Evolutionary conservation across 2,329 filamentous ascomycete genomes (phyloP).

Genomic region (Verticillium isaacii): DNA sequence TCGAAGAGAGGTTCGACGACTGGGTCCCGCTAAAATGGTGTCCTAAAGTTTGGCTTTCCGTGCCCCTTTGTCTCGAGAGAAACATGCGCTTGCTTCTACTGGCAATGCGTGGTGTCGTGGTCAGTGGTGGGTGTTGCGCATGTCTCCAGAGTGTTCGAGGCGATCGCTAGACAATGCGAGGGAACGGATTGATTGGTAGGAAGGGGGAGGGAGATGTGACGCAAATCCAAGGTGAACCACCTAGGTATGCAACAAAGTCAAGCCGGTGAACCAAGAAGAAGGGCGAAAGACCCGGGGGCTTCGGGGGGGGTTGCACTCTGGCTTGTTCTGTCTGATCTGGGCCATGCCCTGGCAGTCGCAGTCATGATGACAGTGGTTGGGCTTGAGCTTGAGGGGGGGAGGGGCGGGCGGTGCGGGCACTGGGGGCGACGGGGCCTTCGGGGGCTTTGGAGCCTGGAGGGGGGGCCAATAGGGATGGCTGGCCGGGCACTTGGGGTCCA

Average conservation of each 20-base stretch:
- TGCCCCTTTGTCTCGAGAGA: background rate
- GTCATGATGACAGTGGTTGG: background rate
- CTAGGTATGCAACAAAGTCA: background rate
- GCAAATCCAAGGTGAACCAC: background rate
- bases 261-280: background rate
- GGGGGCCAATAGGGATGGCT: background rate
- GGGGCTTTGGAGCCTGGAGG: background rate
- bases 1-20: background rate
- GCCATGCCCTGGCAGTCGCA: background rate
- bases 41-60: background rate
- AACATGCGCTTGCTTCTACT: background rate
- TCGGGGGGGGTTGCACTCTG: background rate
- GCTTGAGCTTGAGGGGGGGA: background rate
- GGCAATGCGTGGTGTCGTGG: background rate
- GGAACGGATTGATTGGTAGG: background rate
- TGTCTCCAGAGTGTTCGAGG: background rate
- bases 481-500: background rate
- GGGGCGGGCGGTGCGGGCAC: background rate
- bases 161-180: background rate
- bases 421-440: background rate
- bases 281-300: background rate
- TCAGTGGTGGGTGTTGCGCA: background rate
- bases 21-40: background rate
- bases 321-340: background rate
- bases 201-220: background rate